Percentiles rank a stretch among this genome's conserved stretches.
These are phyloP conservation scores for Lentithecium fluviatile DNA, from an alignment of 495 filamentous ascomycete genomes.

Conservation along the genomic window DNA sequence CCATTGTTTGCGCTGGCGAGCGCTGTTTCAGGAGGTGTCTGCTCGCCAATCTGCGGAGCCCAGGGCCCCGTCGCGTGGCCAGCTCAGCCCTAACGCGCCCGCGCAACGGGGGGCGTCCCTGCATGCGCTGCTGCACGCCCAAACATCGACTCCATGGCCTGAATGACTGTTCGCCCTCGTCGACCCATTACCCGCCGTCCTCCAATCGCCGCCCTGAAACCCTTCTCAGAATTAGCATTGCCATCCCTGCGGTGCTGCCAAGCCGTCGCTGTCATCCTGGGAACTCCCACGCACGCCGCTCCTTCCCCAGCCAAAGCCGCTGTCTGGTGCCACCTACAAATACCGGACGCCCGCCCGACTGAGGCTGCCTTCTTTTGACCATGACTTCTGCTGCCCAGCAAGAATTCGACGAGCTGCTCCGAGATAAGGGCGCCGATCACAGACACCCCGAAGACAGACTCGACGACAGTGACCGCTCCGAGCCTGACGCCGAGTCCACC, in stretches of 20 bases:
- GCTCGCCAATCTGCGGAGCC: conserved; percentile 23
- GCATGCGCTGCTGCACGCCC: conserved; percentile 2
- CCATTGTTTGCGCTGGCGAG: conserved; percentile 24
- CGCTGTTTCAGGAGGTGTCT: conserved; percentile 21
- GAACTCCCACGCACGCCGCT: not conserved
- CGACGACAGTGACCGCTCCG: conserved; percentile 37
- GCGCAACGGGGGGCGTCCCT: not conserved
- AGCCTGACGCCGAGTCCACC: conserved; percentile 27
- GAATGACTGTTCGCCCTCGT: conserved; percentile 1
- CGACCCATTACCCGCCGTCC: conserved; percentile 18
- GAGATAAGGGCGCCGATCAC: conserved; percentile 48
- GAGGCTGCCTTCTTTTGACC: conserved; percentile 17
- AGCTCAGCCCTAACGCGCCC: conserved; percentile 19
- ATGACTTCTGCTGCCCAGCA: conserved; percentile 65
- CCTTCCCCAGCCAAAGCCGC: conserved; percentile 19
- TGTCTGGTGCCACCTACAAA: conserved; percentile 17
- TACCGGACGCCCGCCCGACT: conserved; percentile 15
- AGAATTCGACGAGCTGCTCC: conserved; percentile 77
- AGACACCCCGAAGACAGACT: conserved; percentile 60
- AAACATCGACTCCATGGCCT: not conserved
- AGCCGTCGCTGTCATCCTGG: conserved; percentile 1
- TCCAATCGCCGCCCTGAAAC: conserved; percentile 21
- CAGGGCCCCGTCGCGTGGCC: conserved; percentile 22
- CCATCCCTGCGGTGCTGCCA: not conserved
- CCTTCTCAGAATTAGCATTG: conserved; percentile 6